phyloP scores from a whole-genome alignment of 257 asterid genomes.

The Nicotiana tabacum region DNA sequence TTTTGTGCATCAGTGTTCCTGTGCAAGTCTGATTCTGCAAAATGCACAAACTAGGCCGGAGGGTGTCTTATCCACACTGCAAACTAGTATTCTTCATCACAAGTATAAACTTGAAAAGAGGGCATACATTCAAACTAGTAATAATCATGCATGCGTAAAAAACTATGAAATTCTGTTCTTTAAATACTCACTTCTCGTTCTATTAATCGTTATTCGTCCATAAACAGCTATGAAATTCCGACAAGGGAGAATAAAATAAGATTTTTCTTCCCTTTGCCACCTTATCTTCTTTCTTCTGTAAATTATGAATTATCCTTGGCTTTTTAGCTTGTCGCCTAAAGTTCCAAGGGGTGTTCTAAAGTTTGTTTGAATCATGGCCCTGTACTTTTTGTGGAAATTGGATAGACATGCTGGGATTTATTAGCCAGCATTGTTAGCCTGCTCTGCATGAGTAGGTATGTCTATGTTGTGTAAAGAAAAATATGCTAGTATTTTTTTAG shows the following conservation, averaged over 20 bases:
- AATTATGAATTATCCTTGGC: not conserved
- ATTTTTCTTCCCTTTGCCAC: not conserved
- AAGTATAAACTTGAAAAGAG: not conserved
- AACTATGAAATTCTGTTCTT: not conserved
- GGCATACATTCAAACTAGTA: not conserved
- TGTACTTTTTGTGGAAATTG: not conserved
- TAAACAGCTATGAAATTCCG: not conserved
- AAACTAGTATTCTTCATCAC: not conserved
- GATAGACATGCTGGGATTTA: not conserved
- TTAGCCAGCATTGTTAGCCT: not conserved
- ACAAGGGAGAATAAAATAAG: not conserved
- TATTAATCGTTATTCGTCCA: no score
- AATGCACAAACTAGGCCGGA: not conserved
- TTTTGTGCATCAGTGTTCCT: not conserved
- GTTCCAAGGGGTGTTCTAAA: not conserved
- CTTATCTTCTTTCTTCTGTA: not conserved
- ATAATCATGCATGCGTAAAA: not conserved
- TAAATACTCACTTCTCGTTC: no score
- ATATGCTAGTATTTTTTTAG: not conserved
- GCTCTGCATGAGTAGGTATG: not conserved
- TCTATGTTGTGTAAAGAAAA: not conserved
- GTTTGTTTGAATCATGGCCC: not conserved
- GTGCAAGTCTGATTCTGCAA: not conserved
- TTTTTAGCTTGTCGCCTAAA: no score
- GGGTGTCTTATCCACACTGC: not conserved